Base-by-base conservation (phyloP, 1,284 basidiomycete genomes). In the Pisolithus thermaeus region DNA sequence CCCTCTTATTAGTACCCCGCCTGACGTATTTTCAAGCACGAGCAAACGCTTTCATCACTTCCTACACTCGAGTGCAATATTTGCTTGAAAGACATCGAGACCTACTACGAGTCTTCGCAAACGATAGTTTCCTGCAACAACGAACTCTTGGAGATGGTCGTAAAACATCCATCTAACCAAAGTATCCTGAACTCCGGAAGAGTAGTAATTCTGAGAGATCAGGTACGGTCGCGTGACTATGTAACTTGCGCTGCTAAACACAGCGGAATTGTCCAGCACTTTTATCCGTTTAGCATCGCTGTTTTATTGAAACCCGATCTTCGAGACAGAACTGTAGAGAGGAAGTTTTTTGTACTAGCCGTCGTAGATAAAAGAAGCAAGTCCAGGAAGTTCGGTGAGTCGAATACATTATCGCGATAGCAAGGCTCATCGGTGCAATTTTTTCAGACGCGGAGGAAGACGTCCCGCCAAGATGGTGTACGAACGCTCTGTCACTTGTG, bases 121-220 rank as follows among this genome's bases (percentile, higher is more conserved):
- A 79, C 82, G 14, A 76, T 92, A 44, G 76, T 85, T n/a, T 73
- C 80, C 20, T 64, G 80, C 49, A 94, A 93, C 64, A 77, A 79
- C 47, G 69, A 68, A 25, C 68, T 98, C 30, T 63, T 95, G 46
- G 70, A 75, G n/a, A 76, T 86, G 61, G 89, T 87, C 0, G 68
- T 79, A 2, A 68, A 70, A 23, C 79, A 87, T 53, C 78, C 79
- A 18, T 82, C 87, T 58, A 87, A 87, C 4, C 73, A 74, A 25
- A 92, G 90, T 70, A 72, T 81, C 3, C 70, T 99, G 37, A 66
- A 71, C 4, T 66, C 83, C 0, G 96, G 95, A 0, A 76, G 97
- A 46, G 81, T 98, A 14, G 81, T 99, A 1, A 67, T 99, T 18
- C 70, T 99, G 32, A 80, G 86, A 42, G 89, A 98, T 64, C 80